Conservation (phyloP, 352 stramenopile species). For the Pythium coloratum region DNA sequence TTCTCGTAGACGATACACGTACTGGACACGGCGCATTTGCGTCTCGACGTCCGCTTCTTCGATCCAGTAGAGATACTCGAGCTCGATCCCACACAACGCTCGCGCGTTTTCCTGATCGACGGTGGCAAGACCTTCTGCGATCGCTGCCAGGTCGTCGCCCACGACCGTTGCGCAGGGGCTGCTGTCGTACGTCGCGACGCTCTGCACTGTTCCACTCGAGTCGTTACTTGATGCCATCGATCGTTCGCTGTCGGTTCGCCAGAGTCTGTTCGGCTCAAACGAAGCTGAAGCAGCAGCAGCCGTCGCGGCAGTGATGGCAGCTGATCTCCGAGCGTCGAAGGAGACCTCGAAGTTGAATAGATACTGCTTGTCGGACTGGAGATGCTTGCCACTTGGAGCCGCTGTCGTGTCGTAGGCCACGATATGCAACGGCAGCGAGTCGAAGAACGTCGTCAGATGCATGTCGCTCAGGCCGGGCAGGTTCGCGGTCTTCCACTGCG, state of each 20-base stretch:
- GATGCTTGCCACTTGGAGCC: constrained; percentile 34
- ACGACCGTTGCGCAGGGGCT: constrained; percentile 1
- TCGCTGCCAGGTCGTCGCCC: constrained; percentile 17
- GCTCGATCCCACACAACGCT: constrained; percentile 39
- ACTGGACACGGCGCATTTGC: constrained; percentile 62
- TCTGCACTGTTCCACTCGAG: constrained; percentile 15
- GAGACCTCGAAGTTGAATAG: constrained; percentile 82
- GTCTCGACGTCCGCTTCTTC: constrained; percentile 69
- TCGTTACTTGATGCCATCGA: constrained; percentile 26
- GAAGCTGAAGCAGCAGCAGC: not conserved
- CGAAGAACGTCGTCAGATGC: constrained; percentile 77
- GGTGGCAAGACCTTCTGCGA: constrained; percentile 35
- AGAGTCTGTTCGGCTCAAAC: not conserved
- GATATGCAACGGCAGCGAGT: constrained; percentile 65
- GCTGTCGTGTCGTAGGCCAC: constrained; percentile 63
- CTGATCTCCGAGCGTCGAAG: constrained; percentile 31
- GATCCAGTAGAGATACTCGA: constrained; percentile 70
- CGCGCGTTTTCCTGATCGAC: constrained; percentile 46
- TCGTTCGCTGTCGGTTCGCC: constrained; percentile 26
- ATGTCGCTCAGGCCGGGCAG: constrained; percentile 74
- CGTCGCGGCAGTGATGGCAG: not conserved
- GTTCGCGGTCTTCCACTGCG: constrained; percentile 79
- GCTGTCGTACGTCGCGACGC: constrained; percentile 14
- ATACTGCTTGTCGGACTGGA: constrained; percentile 67
- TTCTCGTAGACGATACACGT: constrained; percentile 43